Base-by-base conservation (phyloP, 1,284 basidiomycete species). In the Salmacisia buchloeana region DNA sequence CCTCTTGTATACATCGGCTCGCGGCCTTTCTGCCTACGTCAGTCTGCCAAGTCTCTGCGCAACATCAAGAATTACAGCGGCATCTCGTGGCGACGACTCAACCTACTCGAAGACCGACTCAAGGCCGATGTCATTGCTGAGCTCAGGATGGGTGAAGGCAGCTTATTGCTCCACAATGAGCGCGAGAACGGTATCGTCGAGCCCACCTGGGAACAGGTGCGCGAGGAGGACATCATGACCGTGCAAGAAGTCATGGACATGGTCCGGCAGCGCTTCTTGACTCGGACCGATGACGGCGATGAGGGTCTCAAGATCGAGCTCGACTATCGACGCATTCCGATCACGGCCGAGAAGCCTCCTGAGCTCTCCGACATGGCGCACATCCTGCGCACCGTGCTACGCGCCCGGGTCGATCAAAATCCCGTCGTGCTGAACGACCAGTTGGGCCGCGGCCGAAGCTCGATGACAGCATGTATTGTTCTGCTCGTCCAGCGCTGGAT, bases 341-440 rank as follows among this genome's bases (percentile, higher is more conserved):
- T 97, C 76, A 98, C 96, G 0, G 83, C 85, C 1, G 85, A 86
- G 70, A 83, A 82, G 41, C 82, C 82, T 3, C 74, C 78, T 3
- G 80, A 81, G 65, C 75, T 75, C 49, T 70, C 71, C 10, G 79
- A 81, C 61, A 78, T 81, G 27, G 67, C 70, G 41, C 80, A 80
- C 46, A 83, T 98, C 31, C 88, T 97, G 67, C 87, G 91, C 49
- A 85, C 94, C 0, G 90, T 93, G 43, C 83, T 91, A 49, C 83
- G 88, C n/a, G 86, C 87, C 31, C 85, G 89, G 62, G 84, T 88
- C 2, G 84, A 85, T 34, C 87, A 88, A 0, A 63, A 63, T 59
- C 91, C 93, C 0, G 89, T 98, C 66, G 88, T 99, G 27, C 86
- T 98, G 60, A 99, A 98, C 78, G 96, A 94, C 76, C 96, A 99